Conservation (phyloP, 371 early-diverging fungal species). For the Mucor irregularis region DNA sequence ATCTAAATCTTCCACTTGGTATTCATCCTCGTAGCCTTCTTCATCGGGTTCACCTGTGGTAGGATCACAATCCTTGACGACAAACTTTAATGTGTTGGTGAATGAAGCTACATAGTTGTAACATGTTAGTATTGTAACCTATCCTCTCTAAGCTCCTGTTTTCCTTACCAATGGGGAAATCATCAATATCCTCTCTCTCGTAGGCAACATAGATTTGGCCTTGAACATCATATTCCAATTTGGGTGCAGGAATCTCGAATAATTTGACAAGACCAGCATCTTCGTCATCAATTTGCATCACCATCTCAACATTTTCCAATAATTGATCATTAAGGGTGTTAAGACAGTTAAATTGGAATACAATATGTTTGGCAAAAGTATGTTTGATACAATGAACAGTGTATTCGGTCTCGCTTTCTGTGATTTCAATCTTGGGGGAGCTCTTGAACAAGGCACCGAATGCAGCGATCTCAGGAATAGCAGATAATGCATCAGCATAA, state of each 20-base stretch:
- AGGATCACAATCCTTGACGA: slow-evolving; percentile 95
- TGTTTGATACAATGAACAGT: slow-evolving; percentile 91
- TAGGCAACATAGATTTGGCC: slow-evolving; percentile 85
- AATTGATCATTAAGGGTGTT: slow-evolving; percentile 94
- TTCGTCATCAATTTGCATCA: slow-evolving; percentile 77
- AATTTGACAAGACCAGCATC: slow-evolving; percentile 61
- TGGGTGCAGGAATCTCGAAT: slow-evolving; percentile 64
- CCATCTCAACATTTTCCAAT: slow-evolving; percentile 87
- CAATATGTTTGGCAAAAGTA: slow-evolving; percentile 84
- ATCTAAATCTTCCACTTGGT: slow-evolving; percentile 89
- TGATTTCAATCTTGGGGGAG: slow-evolving; percentile 74
- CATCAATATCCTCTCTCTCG: slow-evolving; percentile 58
- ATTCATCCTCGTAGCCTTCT: slow-evolving; percentile 95
- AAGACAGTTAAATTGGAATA: slow-evolving; percentile 94
- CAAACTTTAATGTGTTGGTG: slow-evolving; percentile 85
- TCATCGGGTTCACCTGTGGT: slow-evolving; percentile 87
- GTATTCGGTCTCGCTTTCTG: slow-evolving; percentile 96
- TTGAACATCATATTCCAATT: slow-evolving; percentile 79
- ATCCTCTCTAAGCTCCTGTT: neutral
- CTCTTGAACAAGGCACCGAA: slow-evolving; percentile 89
- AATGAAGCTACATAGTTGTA: slow-evolving; percentile 62
- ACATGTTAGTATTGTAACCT: too few relatives aligned
- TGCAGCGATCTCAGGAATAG: slow-evolving; percentile 79
- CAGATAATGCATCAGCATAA: slow-evolving; percentile 76
- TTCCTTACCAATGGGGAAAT: slow-evolving; percentile 53